Evolutionary conservation across 208 protist genomes (phyloP).

Genomic region (Crithidia expoeki): DNA sequence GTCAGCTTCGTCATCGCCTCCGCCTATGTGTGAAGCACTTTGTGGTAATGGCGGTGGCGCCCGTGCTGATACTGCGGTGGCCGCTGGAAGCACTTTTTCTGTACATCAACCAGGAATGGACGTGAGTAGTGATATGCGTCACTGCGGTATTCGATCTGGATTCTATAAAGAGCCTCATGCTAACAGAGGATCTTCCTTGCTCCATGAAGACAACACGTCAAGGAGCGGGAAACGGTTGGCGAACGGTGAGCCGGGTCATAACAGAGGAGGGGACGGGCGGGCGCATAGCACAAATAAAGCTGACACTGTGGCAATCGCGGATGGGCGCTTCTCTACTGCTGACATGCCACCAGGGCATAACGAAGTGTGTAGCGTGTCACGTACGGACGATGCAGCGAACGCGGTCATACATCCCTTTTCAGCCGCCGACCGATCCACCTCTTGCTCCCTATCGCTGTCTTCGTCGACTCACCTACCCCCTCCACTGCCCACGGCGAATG

Average conservation of each 20-base stretch:
- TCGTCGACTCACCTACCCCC: background rate
- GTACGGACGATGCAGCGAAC: background rate
- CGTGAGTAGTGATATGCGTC: background rate
- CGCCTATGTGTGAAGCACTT: background rate
- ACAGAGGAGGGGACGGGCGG: no score
- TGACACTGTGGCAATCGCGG: background rate
- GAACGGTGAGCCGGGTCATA: no score
- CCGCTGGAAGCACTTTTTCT: background rate
- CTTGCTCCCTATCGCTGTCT: background rate
- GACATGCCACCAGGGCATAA: background rate
- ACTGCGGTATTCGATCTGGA: background rate
- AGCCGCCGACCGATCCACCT: background rate
- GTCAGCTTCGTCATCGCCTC: background rate
- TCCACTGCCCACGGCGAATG: background rate
- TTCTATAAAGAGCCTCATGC: background rate
- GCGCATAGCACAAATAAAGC: no score
- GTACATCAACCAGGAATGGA: background rate
- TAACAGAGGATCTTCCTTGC: background rate
- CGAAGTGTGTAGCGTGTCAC: background rate
- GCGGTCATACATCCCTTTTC: background rate
- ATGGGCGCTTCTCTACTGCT: background rate
- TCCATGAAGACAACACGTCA: background rate
- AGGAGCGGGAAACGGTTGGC: background rate
- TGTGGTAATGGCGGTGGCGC: background rate
- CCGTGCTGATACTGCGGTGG: background rate